Evolutionary conservation across 129 eudicot species (phyloP), one percentile per base, ranked within the genome.

Genomic region (Oenanthe sinensis): DNA sequence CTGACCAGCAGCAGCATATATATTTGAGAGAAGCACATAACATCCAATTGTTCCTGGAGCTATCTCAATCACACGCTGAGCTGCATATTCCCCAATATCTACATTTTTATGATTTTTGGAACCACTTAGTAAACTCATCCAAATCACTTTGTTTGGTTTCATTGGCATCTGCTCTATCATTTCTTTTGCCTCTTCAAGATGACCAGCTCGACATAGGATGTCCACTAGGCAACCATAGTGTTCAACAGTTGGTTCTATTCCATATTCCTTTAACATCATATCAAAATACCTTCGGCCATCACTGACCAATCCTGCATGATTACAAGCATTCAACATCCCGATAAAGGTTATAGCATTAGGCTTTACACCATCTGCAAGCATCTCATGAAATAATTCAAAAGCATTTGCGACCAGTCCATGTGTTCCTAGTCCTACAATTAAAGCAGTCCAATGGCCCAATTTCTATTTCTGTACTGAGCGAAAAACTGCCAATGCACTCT

Each of bases 291-390:
- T 49, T 40, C 75, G 58, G 40, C 79, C 79, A 44, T 81, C 75
- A 45, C 67, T 24, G n/a, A 75, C 79, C 33, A 81, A 20, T 46
- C 81, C 81, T 65, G 75, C 81, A 67, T 78, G 81, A 67, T 68
- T 78, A 67, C 75, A 78, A 79, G 82, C 77, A 81, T 81, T 86
- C 74, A 86, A 75, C 40, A 86, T 80, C 11, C 90, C 86, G 16
- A 84, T 77, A 83, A 87, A 87, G 42, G 86, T 87, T 76, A 87
- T 80, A n/a, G 72, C 86, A 77, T 84, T 82, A 54, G 88, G 88
- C 46, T 45, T 15, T 28, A 84, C 19, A 43, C 81, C 84, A 30
- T 60, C 15, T 72, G 26, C 71, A 19, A 79, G 80, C 87, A 85
- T 88, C 60, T 83, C 71, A 46, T 1, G 71, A 77, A 85, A 85